Evolutionary conservation across 2,329 filamentous ascomycete species (phyloP), one percentile per base, ranked within the genome.

Genomic region (Cordyceps javanica): DNA sequence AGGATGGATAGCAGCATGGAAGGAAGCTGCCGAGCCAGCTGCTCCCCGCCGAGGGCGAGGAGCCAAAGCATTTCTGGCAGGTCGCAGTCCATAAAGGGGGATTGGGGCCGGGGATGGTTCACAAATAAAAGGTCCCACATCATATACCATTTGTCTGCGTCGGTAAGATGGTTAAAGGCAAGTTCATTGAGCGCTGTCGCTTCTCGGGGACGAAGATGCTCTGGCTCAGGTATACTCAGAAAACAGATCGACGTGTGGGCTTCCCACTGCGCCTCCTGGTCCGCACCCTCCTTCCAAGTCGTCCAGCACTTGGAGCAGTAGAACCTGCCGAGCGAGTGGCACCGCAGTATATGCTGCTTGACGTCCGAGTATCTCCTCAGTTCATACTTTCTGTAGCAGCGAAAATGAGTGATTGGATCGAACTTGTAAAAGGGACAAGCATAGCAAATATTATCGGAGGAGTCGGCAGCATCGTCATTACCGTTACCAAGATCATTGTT

Each of bases 41-140:
- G 10, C 25, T 36, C 14, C 9, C 19, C 25, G 14, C 26, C 3
- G 3, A 11, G 1, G 5, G 30, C 21, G 19, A 57, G 26, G 1
- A 34, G 11, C 13, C 25, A 16, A 16, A 26, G 45, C 5, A 57
- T 10, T 8, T 57, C 55, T 11, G 14, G 26, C 0, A 50, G 6
- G n/a, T 14, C 45, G 4, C 19, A 5, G 8, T 44, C 21, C 26
- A 51, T 23, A 28, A 21, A 38, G 13, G 55, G 55, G 0, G 55
- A 51, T 2, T 26, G 9, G 1, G 55, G 55, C 14, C 21, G 55
- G 16, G 36, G 9, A 13, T 57, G 55, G 28, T 21, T 28, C 5
- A n/a, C n/a, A 25, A 57, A 57, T 10, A 57, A 46, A 36, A 51
- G 46, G 19, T 50, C 46, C 55, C 55, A 57, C 46, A 57, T 50